Base-by-base conservation (phyloP, 2,329 filamentous ascomycete genomes). In the Epichloe typhina region DNA sequence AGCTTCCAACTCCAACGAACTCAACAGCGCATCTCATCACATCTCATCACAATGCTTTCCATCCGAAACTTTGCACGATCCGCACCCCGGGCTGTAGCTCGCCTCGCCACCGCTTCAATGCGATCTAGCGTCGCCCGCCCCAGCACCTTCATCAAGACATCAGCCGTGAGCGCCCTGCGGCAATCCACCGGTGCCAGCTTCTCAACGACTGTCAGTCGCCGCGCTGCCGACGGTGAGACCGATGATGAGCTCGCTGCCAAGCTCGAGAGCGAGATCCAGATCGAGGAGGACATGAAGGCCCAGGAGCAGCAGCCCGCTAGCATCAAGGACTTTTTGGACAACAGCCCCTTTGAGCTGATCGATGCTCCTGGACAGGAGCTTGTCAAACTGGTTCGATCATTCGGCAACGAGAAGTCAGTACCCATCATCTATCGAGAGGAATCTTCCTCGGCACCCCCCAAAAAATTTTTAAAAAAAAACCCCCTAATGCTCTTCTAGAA, bases 321-420 rank as follows among this genome's bases (percentile, higher is more conserved):
- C 66, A 79, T 96, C 67, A 84, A 88, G 71, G 87, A 93, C 66
- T 96, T 94, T 70, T 71, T 96, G 46, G 82, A 91, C 64, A 91
- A 88, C 72, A 83, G 84, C 63, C 79, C 84, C 40, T 98, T 89
- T 69, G 76, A 91, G 76, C 77, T 93, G 54, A 75, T 87, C 62
- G 93, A 98, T 69, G 80, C 76, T 35, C 76, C 84, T 31, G 93
- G 93, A 55, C 79, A 88, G 68, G 87, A 97, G 72, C 88, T 95
- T 59, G 86, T 98, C 58, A 76, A 85, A 62, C 77, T 98, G 58
- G 85, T 82, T 54, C 85, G 90, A 63, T 84, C 79, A 57, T 91
- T 87, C 63, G 86, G 86, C 61, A 83, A 95, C 56, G 93, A 98
- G 75, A 88, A 84, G 88, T 93, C 70, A 69, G 82, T 52, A 40